Evolutionary conservation across 345 rosid species (phyloP).

Genomic region (Melastoma malabathricum): DNA sequence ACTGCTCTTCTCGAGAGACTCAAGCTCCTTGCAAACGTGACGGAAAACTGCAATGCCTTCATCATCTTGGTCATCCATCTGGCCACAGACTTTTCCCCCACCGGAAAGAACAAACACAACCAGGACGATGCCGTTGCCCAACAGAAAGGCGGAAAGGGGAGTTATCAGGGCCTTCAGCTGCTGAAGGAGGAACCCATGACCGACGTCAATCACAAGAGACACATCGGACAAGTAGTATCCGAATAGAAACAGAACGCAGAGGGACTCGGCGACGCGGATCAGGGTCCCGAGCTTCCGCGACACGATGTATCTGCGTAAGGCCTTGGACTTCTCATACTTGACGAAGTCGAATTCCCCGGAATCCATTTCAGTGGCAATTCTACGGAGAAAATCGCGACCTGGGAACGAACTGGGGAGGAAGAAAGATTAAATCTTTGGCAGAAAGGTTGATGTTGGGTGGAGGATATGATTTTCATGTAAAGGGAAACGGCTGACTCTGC

Average conservation of each 20-base stretch:
- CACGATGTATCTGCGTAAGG: constrained; percentile 1
- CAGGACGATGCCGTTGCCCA: constrained; percentile 10
- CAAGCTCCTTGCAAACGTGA: neutral
- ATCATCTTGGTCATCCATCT: neutral
- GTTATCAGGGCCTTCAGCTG: neutral
- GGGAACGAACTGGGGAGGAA: neutral
- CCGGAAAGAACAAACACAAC: constrained; percentile 1
- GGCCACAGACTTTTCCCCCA: neutral
- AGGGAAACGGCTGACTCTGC: neutral
- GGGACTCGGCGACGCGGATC: constrained; percentile 2
- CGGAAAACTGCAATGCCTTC: neutral
- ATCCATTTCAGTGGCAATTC: neutral
- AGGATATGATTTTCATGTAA: neutral
- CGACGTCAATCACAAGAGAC: constrained; percentile 2
- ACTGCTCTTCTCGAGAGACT: neutral
- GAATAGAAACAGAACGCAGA: constrained; percentile 4
- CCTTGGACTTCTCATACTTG: constrained; percentile 12
- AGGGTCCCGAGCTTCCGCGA: neutral
- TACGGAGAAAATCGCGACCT: neutral
- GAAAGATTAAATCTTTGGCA: neutral
- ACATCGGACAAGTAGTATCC: constrained; percentile 1
- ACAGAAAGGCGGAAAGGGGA: constrained; percentile 8
- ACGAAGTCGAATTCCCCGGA: constrained; percentile 3
- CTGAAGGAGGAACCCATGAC: constrained; percentile 2
- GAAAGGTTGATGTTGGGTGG: neutral